These are phyloP conservation scores for Strobilomyces dryophilus DNA, from an alignment of 768 basidiomycete species.

Conservation along the genomic window DNA sequence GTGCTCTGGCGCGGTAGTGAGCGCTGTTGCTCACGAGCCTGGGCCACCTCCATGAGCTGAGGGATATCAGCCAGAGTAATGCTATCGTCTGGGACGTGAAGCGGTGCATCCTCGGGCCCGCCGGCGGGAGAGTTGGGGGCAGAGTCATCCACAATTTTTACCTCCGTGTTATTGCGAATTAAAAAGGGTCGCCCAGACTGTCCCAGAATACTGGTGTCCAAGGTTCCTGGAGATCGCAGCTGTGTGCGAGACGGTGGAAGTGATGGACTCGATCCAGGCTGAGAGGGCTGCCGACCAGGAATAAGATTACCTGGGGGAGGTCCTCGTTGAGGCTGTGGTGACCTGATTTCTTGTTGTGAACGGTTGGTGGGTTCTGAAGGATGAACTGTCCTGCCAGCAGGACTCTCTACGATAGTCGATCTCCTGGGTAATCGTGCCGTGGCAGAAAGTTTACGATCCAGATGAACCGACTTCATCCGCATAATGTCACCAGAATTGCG, in stretches of 20 bases:
- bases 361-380: slow-evolving; percentile 55
- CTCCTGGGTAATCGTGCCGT: slow-evolving; percentile 90
- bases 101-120: slow-evolving; percentile 38
- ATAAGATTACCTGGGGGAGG: slow-evolving; percentile 32
- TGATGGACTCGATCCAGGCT: slow-evolving; percentile 28
- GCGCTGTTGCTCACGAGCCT: slow-evolving; percentile 85
- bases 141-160: slow-evolving; percentile 85
- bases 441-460: slow-evolving; percentile 93
- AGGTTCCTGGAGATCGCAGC: slow-evolving; percentile 36
- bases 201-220: slow-evolving; percentile 37
- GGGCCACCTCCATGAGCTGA: slow-evolving; percentile 86
- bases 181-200: slow-evolving; percentile 61
- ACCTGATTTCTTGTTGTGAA: slow-evolving; percentile 37
- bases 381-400: slow-evolving; percentile 81
- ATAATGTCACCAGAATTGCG: slow-evolving; percentile 88
- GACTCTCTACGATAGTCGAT: slow-evolving; percentile 94
- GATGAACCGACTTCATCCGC: slow-evolving; percentile 89
- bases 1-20: slow-evolving; percentile 73
- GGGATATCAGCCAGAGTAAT: slow-evolving; percentile 95
- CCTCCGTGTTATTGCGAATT: slow-evolving; percentile 76
- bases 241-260: slow-evolving; percentile 35
- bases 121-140: slow-evolving; percentile 67
- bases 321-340: slow-evolving; percentile 40
- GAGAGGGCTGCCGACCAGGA: slow-evolving; percentile 34
- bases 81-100: slow-evolving; percentile 60